These are phyloP conservation scores for Liquidambar formosana DNA, from an alignment of 164 flowering plant genomes.

Conservation along the genomic window DNA sequence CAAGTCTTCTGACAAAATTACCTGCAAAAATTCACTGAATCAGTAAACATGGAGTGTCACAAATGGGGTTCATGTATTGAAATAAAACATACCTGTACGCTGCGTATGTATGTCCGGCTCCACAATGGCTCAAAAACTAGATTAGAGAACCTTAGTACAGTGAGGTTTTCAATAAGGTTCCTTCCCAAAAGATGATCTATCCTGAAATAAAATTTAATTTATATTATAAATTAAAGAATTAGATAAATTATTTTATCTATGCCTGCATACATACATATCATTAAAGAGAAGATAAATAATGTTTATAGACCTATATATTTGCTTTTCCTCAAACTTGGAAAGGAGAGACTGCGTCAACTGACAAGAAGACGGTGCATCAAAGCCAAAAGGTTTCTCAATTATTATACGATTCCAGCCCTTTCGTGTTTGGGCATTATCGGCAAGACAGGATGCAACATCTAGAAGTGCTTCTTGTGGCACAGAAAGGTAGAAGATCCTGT, in stretches of 20 bases:
- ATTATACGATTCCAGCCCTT: slow-evolving; percentile 65
- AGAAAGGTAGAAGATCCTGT: slow-evolving; percentile 67
- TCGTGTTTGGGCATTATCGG: slow-evolving; percentile 43
- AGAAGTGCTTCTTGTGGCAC: slow-evolving; percentile 67
- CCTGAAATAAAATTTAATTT: slow-evolving; percentile 33
- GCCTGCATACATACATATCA: not conserved
- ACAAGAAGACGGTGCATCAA: slow-evolving; percentile 42
- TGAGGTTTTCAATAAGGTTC: slow-evolving; percentile 61
- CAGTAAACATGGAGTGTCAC: not conserved
- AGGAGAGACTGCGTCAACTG: slow-evolving; percentile 43
- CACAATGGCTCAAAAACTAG: slow-evolving; percentile 72
- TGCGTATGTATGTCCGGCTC: slow-evolving; percentile 50
- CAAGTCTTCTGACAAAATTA: slow-evolving; percentile 57
- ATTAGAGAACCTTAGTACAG: slow-evolving; percentile 61
- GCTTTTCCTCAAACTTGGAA: slow-evolving; percentile 53
- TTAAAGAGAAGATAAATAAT: not conserved
- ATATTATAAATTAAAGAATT: not conserved
- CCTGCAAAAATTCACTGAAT: slow-evolving; percentile 25
- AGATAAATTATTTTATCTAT: too few species aligned
- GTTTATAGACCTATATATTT: slow-evolving; percentile 49
- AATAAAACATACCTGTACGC: slow-evolving; percentile 42
- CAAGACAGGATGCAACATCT: slow-evolving; percentile 51
- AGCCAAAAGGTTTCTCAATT: slow-evolving; percentile 66
- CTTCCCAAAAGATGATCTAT: slow-evolving; percentile 68
- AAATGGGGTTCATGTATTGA: not conserved